Percentiles rank a stretch among this genome's conserved stretches.
These are phyloP conservation scores for Taphrina deformans DNA, from an alignment of 1,139 yeast genomes.

Conservation along the genomic window DNA sequence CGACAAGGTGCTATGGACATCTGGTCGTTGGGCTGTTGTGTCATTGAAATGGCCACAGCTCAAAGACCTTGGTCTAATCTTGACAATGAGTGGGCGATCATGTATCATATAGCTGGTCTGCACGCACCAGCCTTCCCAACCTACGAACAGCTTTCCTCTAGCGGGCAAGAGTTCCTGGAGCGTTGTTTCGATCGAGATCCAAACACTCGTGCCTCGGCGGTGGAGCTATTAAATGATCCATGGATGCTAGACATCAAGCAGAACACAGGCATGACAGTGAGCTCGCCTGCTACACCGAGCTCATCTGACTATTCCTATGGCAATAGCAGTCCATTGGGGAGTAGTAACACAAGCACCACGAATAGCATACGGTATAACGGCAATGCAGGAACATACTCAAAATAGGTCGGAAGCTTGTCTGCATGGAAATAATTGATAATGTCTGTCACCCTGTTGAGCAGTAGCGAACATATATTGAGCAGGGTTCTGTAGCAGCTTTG, in stretches of 20 bases:
- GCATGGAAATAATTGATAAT: not conserved
- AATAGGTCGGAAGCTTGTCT: not conserved
- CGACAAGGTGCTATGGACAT: conserved; percentile 66
- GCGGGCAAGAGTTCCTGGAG: conserved; percentile 69
- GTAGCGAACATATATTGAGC: not conserved
- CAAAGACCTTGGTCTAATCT: conserved; percentile 64
- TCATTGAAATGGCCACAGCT: conserved; percentile 83
- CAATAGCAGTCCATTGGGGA: conserved; percentile 1
- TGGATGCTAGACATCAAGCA: conserved; percentile 73
- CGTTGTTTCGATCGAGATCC: conserved; percentile 86
- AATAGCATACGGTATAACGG: not conserved
- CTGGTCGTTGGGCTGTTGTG: conserved; percentile 88
- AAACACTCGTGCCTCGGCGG: conserved; percentile 73
- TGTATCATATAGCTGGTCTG: conserved; percentile 98
- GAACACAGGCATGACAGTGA: conserved; percentile 59
- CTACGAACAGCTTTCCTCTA: conserved; percentile 70
- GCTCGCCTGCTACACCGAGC: conserved; percentile 11
- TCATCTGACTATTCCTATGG: conserved; percentile 1
- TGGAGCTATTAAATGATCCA: conserved; percentile 81
- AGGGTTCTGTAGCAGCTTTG: not conserved
- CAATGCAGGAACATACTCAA: not conserved
- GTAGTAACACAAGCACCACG: not conserved
- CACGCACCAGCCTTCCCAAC: conserved; percentile 85
- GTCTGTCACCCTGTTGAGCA: not conserved
- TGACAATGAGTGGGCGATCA: conserved; percentile 97